These are phyloP conservation scores for Byssoonygena ceratinophila DNA, from an alignment of 2,329 filamentous ascomycete genomes.

Conservation along the genomic window DNA sequence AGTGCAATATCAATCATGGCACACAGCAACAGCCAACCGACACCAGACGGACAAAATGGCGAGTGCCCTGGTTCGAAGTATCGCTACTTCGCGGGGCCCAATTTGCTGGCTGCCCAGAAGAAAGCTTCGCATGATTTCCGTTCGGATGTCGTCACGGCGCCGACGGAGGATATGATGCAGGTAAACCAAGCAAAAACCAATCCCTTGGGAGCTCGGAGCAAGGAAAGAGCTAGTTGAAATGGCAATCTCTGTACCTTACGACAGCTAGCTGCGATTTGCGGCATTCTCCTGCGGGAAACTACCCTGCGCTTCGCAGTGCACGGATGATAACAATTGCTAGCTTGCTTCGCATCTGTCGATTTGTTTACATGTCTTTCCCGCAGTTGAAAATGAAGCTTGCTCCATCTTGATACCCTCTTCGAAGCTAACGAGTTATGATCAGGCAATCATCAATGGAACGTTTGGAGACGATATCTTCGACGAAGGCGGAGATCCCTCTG, in stretches of 20 bases:
- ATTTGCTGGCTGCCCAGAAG: slow-evolving; percentile 11
- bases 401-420: not conserved
- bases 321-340: not conserved
- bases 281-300: too few species aligned
- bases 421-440: not conserved
- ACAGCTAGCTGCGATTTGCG: not conserved
- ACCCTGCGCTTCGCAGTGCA: not conserved
- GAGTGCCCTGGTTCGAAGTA: not conserved
- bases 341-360: not conserved
- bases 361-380: not conserved
- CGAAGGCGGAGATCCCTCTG: slow-evolving; percentile 23
- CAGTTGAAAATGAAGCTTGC: not conserved
- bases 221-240: not conserved
- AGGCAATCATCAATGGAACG: slow-evolving; percentile 26
- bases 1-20: not conserved
- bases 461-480: slow-evolving; percentile 30
- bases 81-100: slow-evolving; percentile 12
- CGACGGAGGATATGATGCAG: slow-evolving; percentile 23
- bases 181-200: slow-evolving; percentile 9
- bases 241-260: not conserved
- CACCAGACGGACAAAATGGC: not conserved
- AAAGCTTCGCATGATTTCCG: slow-evolving; percentile 21
- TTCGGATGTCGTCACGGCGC: slow-evolving; percentile 24
- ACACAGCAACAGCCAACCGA: not conserved
- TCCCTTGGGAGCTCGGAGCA: not conserved